Evolutionary conservation across 78 protist species (phyloP), one percentile per base, ranked within the genome.

Genomic region (Diacronema lutheri): DNA sequence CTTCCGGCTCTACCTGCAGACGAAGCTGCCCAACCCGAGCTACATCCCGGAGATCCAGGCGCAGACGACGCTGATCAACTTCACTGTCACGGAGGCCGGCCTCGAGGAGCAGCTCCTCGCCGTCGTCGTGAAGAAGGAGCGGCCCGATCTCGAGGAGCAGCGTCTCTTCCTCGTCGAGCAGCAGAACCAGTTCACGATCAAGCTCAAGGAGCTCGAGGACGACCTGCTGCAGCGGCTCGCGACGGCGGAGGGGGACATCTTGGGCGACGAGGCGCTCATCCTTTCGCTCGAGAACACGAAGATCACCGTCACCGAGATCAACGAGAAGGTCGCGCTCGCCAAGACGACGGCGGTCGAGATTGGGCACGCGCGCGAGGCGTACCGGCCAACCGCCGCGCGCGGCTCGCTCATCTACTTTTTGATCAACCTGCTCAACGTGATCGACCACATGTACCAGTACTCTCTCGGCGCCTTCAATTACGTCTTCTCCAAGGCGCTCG

Each of bases 61-160:
- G 20, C 95, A 95, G 85, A 56, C 88, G 37, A 93, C 95, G 38
- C 73, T 95, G 68, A 83, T 95, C 72, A 96, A 96, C 90, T 96
- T 94, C 89, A 94, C 85, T 37, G 95, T 93, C 78, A 95, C 98
- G 7, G 86, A 71, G 37, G 89, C 84, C 6, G 97, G 98, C 1
- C 90, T 96, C 26, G 97, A 94, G 84, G 98, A 96, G 62, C 98
- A 96, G 83, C 91, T 96, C 26, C 92, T 96, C 7, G 97, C 95
- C 11, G 61, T 65, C 20, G 97, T 96, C 66, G 97, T 96, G 40
- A 79, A 86, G 29, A 44, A 86, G 38, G 98, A 96, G 79, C 82
- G 89, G 35, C 95, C 95, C 0, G 97, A 96, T 26, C 87, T 96
- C 20, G 97, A 94, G 76, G 87, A 62, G 69, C 60, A 38, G 73